Evolutionary conservation across 2,329 filamentous ascomycete species (phyloP), one percentile per base, ranked within the genome.

Genomic region (Epichloe gansuensis): DNA sequence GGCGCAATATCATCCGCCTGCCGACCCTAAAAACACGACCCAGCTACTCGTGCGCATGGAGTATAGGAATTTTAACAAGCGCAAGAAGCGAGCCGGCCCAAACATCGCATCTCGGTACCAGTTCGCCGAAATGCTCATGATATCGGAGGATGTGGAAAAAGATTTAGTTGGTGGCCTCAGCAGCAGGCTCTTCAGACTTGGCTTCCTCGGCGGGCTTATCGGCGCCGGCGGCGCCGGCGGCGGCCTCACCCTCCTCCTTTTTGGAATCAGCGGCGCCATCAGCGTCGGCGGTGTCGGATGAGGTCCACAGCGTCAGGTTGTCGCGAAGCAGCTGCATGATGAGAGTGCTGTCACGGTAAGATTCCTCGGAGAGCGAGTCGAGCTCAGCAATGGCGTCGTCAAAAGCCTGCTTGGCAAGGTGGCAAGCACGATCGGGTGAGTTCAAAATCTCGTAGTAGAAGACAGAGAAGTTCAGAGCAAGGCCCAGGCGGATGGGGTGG

Each of bases 401-500:
- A 68, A 97, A 97, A 49, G 93, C 91, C 79, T 97, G 91, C 84
- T 97, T 97, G 74, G 91, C 91, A 61, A 97, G 84, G 71, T 97
- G 91, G 83, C 91, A 97, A 67, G 91, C 91, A 69, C 87, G 89
- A 74, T 96, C 90, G 66, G 90, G 91, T 38, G 90, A 94, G 85
- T 96, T 97, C 69, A 96, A 79, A 71, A 96, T 96, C 81, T 96
- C 93, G 74, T 96, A 95, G 83, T 95, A 95, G 80, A 96, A 96
- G 66, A 96, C 91, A 59, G 90, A 96, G 83, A 97, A 96, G 85
- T 96, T 97, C 63, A 97, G 84, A 62, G 91, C 91, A 66, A 97
- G 85, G 72, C 91, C 91, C 60, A 97, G 88, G 66, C 91, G 90
- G 77, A 97, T 97, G 64, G 91, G 91, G 80, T 97, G 91, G 56